phyloP scores from a whole-genome alignment of 257 asterid species.

The Solanum rostratum region DNA sequence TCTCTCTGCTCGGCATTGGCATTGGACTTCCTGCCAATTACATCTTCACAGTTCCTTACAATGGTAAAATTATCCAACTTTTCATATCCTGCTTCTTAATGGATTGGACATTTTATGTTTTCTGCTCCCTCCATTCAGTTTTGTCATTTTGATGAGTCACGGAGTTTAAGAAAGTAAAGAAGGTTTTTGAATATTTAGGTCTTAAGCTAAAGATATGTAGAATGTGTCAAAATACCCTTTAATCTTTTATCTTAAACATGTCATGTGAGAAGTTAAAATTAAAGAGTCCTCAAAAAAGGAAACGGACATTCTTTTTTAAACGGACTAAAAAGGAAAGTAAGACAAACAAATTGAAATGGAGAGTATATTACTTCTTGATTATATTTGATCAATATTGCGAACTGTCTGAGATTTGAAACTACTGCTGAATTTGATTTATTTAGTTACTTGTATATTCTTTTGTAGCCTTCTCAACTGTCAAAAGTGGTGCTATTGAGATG shows the following conservation, averaged over 20 bases:
- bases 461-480: slow-evolving; percentile 37
- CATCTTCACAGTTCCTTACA: slow-evolving; percentile 37
- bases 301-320: too few relatives aligned
- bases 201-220: too few relatives aligned
- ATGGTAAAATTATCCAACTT: slow-evolving; percentile 23
- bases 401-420: background rate
- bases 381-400: background rate
- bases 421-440: background rate
- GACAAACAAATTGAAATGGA: too few relatives aligned
- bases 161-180: too few relatives aligned
- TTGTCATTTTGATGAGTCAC: too few relatives aligned
- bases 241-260: too few relatives aligned
- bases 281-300: too few relatives aligned
- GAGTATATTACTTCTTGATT: background rate
- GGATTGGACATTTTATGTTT: background rate
- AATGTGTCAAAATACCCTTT: too few relatives aligned
- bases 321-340: too few relatives aligned
- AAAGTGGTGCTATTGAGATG: slow-evolving; percentile 30
- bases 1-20: slow-evolving; percentile 73
- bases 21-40: slow-evolving; percentile 78
- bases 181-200: too few relatives aligned
- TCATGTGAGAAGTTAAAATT: too few relatives aligned
- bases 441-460: background rate
- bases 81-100: background rate
- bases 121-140: too few relatives aligned